These are phyloP conservation scores for Zoysia matrella DNA, from an alignment of 202 grass and related monocot species.

Conservation along the genomic window DNA sequence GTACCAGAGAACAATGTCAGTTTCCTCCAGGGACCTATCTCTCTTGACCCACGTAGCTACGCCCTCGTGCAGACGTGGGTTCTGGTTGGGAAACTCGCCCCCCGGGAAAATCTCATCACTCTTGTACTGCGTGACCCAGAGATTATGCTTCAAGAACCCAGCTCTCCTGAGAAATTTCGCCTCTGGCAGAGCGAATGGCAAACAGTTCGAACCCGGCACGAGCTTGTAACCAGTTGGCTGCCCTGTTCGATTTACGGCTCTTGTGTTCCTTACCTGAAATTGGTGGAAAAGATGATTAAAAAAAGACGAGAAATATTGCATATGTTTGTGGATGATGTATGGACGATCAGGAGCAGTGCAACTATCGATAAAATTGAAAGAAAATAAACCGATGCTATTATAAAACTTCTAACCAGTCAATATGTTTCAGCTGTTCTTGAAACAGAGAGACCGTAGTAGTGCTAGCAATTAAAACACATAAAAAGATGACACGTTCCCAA, in stretches of 20 bases:
- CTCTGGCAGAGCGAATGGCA: conserved; percentile 73
- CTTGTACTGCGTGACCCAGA: no score
- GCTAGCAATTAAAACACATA: no score
- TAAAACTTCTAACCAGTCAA: background rate
- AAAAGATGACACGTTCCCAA: no score
- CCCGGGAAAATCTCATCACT: no score
- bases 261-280: conserved; percentile 82
- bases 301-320: background rate
- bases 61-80: conserved; percentile 89
- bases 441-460: no score
- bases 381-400: background rate
- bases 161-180: conserved; percentile 94
- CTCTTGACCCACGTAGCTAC: conserved; percentile 95
- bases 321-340: background rate
- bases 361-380: background rate
- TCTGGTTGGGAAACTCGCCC: conserved; percentile 92
- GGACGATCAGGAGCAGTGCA: background rate
- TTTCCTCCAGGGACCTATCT: conserved; percentile 91
- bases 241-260: conserved; percentile 92
- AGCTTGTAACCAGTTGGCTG: conserved; percentile 98
- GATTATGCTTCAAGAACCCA: conserved; percentile 82
- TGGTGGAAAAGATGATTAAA: conserved; percentile 24
- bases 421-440: no score
- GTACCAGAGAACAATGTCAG: conserved; percentile 95
- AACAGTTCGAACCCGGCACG: conserved; percentile 87